A percentile compares a stretch with the other conserved stretches of the same genome.
These are phyloP conservation scores for Apostasia shenzhenica DNA, from an alignment of 106 monocot species.

Conservation along the genomic window DNA sequence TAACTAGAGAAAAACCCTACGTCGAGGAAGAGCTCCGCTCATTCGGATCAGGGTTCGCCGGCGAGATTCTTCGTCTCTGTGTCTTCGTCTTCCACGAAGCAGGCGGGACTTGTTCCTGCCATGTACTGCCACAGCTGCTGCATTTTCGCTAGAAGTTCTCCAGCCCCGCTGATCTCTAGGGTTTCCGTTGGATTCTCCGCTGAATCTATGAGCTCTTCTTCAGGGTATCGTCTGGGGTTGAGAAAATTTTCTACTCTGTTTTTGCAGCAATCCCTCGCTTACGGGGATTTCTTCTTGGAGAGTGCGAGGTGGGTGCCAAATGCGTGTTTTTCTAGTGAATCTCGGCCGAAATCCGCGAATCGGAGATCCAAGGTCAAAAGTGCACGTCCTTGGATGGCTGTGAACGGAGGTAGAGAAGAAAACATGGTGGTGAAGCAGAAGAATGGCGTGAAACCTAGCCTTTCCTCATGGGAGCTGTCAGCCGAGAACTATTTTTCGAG, in stretches of 20 bases:
- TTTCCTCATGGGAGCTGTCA: conserved; percentile 67
- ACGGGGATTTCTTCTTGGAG: neutral
- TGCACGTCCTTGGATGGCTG: conserved; percentile 42
- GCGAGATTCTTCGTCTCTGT: too few relatives aligned
- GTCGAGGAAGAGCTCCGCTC: too few relatives aligned
- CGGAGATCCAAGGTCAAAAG: neutral
- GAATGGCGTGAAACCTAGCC: conserved; percentile 2
- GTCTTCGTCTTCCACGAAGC: too few relatives aligned
- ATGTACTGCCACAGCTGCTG: conserved; percentile 6
- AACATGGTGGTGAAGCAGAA: conserved; percentile 8
- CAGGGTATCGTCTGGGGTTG: neutral
- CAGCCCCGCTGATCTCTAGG: conserved; percentile 14
- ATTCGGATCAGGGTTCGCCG: too few relatives aligned
- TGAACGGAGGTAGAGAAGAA: conserved; percentile 16
- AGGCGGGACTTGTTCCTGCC: neutral
- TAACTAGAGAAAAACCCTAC: too few relatives aligned
- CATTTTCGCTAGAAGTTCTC: conserved; percentile 12
- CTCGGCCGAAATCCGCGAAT: neutral
- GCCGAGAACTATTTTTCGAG: conserved; percentile 57
- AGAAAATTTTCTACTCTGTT: neutral
- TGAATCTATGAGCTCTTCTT: neutral
- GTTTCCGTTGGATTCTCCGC: conserved; percentile 5
- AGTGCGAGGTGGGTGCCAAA: neutral
- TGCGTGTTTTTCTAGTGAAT: conserved; percentile 30
- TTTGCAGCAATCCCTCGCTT: neutral